A percentile compares a stretch with the other conserved stretches of the same genome.
Conservation (phyloP, 768 basidiomycete genomes). For the Ramaria sp. region DNA sequence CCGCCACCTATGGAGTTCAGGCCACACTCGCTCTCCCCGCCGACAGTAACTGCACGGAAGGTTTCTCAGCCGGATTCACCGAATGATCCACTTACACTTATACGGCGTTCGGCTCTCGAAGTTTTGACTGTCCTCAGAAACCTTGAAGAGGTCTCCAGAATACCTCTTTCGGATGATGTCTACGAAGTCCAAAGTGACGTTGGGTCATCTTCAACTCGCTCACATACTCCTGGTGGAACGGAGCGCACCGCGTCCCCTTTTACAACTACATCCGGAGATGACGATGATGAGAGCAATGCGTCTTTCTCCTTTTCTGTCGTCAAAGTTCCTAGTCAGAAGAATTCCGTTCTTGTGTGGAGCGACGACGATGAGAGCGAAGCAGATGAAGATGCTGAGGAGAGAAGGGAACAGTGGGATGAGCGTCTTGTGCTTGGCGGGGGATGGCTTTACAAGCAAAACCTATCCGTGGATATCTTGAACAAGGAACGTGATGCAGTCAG, state of each 20-base stretch:
- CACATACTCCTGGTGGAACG: slow-evolving; percentile 9
- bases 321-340: slow-evolving; percentile 48
- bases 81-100: slow-evolving; percentile 52
- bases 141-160: slow-evolving; percentile 67
- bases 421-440: slow-evolving; percentile 69
- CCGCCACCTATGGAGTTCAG: slow-evolving; percentile 38
- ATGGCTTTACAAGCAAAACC: slow-evolving; percentile 69
- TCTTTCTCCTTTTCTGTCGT: slow-evolving; percentile 61
- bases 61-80: slow-evolving; percentile 24
- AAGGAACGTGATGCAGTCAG: slow-evolving; percentile 49
- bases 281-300: slow-evolving; percentile 41
- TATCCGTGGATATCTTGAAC: slow-evolving; percentile 39
- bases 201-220: slow-evolving; percentile 29
- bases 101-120: slow-evolving; percentile 73
- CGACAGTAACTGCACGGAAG: slow-evolving; percentile 26
- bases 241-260: slow-evolving; percentile 10
- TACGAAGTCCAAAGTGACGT: slow-evolving; percentile 74
- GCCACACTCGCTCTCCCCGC: slow-evolving; percentile 30
- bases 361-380: slow-evolving; percentile 45
- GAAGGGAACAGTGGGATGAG: slow-evolving; percentile 73
- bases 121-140: slow-evolving; percentile 71
- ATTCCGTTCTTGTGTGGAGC: slow-evolving; percentile 70
- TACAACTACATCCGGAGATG: slow-evolving; percentile 15
- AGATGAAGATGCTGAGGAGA: slow-evolving; percentile 39
- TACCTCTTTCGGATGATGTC: slow-evolving; percentile 72